phyloP scores from a whole-genome alignment of 108 stramenopile species.

The Schizochytrium sp. region DNA sequence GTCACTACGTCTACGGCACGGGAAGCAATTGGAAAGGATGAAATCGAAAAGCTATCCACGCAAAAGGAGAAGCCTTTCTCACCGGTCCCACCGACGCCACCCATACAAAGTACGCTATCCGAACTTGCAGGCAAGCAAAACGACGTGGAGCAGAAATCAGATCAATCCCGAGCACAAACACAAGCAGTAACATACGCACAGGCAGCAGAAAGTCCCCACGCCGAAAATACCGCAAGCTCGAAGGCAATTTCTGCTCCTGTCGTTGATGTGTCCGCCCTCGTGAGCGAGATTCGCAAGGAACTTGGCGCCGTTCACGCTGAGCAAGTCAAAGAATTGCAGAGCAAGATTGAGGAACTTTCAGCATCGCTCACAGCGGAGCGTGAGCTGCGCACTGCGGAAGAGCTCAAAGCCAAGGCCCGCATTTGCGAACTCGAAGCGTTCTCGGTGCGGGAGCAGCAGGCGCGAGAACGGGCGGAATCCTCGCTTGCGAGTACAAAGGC shows the following conservation, averaged over 20 bases:
- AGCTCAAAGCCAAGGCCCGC: background rate
- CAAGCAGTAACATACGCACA: no score
- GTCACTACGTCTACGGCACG: no score
- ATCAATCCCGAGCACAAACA: no score
- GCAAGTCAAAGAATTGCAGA: background rate
- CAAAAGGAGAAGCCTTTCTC: no score
- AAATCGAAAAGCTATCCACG: no score
- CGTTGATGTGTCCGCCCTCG: background rate
- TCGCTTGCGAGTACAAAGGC: background rate
- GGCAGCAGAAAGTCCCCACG: no score
- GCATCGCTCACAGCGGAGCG: background rate
- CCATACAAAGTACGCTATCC: no score
- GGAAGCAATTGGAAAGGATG: no score
- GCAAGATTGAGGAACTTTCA: background rate
- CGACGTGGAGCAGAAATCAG: no score
- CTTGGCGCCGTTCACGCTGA: background rate
- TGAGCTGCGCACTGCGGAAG: background rate
- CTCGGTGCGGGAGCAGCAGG: background rate
- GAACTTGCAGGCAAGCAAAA: no score
- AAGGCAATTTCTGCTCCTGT: background rate
- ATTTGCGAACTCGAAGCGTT: background rate
- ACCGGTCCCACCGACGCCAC: no score
- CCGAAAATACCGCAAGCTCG: no score
- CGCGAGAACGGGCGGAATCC: background rate
- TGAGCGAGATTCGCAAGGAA: background rate